phyloP scores from a whole-genome alignment of 345 rosid genomes.

The Populus nigra region DNA sequence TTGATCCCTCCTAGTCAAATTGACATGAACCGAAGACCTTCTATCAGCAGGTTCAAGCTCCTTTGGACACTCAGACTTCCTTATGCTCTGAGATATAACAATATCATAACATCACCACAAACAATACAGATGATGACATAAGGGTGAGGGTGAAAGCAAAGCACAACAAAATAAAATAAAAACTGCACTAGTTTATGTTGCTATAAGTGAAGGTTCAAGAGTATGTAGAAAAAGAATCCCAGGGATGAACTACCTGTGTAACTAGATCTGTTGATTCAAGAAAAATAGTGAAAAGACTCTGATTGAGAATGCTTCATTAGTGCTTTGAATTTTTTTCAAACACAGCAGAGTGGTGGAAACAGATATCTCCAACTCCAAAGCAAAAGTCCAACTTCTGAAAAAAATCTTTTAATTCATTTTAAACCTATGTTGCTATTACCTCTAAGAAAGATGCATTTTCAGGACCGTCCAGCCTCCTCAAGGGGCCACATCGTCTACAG shows the following conservation, averaged over 20 bases:
- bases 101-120: not conserved
- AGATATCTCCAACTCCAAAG: not conserved
- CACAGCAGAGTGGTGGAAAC: not conserved
- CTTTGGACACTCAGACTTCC: constrained; percentile 90
- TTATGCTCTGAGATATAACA: constrained; percentile 60
- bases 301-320: not conserved
- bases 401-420: not conserved
- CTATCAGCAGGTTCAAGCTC: constrained; percentile 91
- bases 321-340: not conserved
- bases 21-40: constrained; percentile 75
- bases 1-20: constrained; percentile 73
- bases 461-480: constrained; percentile 89
- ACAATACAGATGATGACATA: not conserved
- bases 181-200: not conserved
- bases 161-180: not conserved
- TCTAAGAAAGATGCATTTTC: constrained; percentile 86
- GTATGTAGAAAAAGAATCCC: not conserved
- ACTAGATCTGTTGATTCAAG: not conserved
- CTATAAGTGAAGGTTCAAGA: not conserved
- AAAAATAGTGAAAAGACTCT: not conserved
- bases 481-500: constrained; percentile 86
- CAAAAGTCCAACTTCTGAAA: not conserved
- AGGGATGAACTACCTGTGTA: not conserved
- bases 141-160: not conserved
- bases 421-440: constrained; percentile 33